Percentiles rank a stretch among this genome's conserved stretches.
These are phyloP conservation scores for Ambrosia trifida DNA, from an alignment of 129 eudicot species.

Conservation along the genomic window DNA sequence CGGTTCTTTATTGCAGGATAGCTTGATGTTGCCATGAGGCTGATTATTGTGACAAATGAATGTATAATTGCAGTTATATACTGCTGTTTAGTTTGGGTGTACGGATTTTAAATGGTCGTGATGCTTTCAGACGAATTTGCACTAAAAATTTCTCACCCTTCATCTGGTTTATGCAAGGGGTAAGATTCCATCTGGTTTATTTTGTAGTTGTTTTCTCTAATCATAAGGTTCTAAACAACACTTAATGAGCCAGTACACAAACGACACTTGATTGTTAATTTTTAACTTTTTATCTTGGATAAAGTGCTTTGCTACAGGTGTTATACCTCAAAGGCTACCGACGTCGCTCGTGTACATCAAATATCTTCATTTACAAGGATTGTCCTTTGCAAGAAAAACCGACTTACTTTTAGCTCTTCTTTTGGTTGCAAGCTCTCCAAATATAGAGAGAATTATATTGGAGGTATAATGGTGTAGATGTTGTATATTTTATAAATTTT, in stretches of 20 bases:
- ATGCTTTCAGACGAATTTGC: slow-evolving; percentile 76
- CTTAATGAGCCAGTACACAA: slow-evolving; percentile 65
- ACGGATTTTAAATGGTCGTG: not conserved
- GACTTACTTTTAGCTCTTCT: too few species aligned
- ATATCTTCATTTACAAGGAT: too few species aligned
- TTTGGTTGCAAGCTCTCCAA: too few species aligned
- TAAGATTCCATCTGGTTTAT: slow-evolving; percentile 40
- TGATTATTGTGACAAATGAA: slow-evolving; percentile 92
- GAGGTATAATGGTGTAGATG: too few species aligned
- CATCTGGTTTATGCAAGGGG: slow-evolving; percentile 90
- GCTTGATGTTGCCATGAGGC: slow-evolving; percentile 88
- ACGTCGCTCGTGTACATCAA: too few species aligned
- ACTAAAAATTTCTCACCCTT: slow-evolving; percentile 87
- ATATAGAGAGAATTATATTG: too few species aligned
- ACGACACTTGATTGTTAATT: slow-evolving; percentile 69
- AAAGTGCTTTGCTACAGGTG: too few species aligned
- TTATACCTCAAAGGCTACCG: too few species aligned
- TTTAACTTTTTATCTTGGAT: too few species aligned
- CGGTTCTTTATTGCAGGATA: slow-evolving; percentile 89
- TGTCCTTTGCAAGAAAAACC: too few species aligned
- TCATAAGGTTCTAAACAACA: slow-evolving; percentile 39
- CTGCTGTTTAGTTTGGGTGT: slow-evolving; percentile 15
- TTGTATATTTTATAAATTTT: too few species aligned
- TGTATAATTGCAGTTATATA: slow-evolving; percentile 45
- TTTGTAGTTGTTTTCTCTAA: not conserved